Percentiles rank a stretch among this genome's conserved stretches.
Evolutionary conservation across 306 rosid genomes (phyloP).

Genomic region (Trichosanthes truncata): DNA sequence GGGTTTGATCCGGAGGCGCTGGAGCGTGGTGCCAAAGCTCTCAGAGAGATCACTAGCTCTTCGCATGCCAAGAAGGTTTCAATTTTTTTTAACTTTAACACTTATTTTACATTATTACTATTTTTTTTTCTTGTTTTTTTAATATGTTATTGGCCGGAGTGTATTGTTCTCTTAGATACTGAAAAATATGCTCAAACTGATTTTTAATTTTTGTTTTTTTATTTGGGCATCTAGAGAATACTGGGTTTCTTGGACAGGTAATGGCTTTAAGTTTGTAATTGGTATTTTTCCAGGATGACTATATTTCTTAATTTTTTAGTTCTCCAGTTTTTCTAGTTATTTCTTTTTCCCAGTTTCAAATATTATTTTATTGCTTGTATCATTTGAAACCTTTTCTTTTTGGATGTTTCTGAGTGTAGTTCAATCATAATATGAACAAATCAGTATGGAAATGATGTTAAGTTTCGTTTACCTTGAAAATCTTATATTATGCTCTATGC

Average conservation of each 20-base stretch:
- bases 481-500: not conserved
- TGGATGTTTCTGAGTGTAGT: not conserved
- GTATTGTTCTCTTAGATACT: not conserved
- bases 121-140: not conserved
- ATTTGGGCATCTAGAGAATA: not conserved
- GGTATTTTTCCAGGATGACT: not conserved
- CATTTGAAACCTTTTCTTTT: not conserved
- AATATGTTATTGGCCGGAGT: not conserved
- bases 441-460: not conserved
- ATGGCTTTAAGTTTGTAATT: not conserved
- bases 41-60: slow-evolving; percentile 37
- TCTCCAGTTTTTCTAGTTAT: not conserved
- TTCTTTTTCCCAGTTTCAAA: not conserved
- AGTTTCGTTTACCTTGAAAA: not conserved
- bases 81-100: not conserved
- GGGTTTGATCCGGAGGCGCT: slow-evolving; percentile 88
- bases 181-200: not conserved
- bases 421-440: not conserved
- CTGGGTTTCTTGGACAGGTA: not conserved
- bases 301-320: not conserved
- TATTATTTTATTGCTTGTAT: not conserved
- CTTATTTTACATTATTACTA: not conserved
- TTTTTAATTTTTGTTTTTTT: not conserved
- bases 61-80: slow-evolving; percentile 63
- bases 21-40: slow-evolving; percentile 62